phyloP scores from a whole-genome alignment of 164 flowering plant species.

The Protea cynaroides region DNA sequence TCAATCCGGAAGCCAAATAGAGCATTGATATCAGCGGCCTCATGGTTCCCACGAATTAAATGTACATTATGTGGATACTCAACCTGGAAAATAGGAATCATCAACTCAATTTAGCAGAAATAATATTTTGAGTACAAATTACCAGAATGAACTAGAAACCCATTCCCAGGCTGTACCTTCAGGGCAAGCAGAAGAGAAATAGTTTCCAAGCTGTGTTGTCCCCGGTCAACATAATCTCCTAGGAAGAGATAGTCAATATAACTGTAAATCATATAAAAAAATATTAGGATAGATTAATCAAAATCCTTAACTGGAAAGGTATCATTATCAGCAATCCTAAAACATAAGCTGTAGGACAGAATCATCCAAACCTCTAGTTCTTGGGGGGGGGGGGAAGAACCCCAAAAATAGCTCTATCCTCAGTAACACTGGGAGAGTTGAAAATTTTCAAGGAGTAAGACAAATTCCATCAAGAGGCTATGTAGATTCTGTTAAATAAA shows the following conservation, averaged over 20 bases:
- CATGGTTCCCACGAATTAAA: constrained; percentile 99
- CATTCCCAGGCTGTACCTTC: constrained; percentile 46
- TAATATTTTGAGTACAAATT: background rate
- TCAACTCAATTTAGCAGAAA: background rate
- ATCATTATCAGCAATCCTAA: too few relatives aligned
- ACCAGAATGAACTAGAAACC: background rate
- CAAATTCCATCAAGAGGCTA: too few relatives aligned
- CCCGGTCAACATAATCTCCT: constrained; percentile 99
- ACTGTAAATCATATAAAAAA: constrained; percentile 36
- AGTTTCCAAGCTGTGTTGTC: constrained; percentile 97
- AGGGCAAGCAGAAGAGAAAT: constrained; percentile 86
- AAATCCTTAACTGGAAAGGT: too few relatives aligned
- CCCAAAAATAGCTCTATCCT: too few relatives aligned
- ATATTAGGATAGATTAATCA: too few relatives aligned
- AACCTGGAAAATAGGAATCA: constrained; percentile 44
- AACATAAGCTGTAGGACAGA: too few relatives aligned
- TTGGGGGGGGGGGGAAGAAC: too few relatives aligned
- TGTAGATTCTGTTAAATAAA: too few relatives aligned
- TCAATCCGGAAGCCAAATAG: constrained; percentile 98
- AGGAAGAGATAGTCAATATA: constrained; percentile 97
- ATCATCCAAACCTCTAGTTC: too few relatives aligned
- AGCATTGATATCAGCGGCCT: constrained; percentile 99
- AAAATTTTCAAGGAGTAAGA: too few relatives aligned
- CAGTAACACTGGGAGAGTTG: too few relatives aligned
- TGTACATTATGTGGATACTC: constrained; percentile 89